phyloP scores from a whole-genome alignment of 768 basidiomycete species.

The Russula compacta region DNA sequence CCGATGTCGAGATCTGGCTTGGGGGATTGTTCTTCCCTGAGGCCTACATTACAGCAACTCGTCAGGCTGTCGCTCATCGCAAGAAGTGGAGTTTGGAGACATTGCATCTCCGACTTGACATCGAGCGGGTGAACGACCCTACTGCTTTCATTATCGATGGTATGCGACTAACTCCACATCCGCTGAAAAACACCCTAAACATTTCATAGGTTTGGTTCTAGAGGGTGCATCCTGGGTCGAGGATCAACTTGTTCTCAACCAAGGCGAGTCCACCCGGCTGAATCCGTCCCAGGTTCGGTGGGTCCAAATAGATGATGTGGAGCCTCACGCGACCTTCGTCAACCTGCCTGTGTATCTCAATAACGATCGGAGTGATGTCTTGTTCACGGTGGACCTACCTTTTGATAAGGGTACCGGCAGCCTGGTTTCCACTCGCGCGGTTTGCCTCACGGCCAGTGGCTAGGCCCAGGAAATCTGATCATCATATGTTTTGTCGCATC shows the following conservation, averaged over 20 bases:
- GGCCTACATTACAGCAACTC: conserved; percentile 90
- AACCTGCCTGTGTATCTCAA: conserved; percentile 92
- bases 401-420: conserved; percentile 59
- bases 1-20: conserved; percentile 77
- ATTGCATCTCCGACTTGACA: conserved; percentile 66
- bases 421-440: conserved; percentile 77
- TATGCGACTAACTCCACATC: conserved; percentile 32
- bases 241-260: conserved; percentile 68
- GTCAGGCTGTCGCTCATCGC: conserved; percentile 90
- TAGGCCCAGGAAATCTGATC: not conserved
- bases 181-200: conserved; percentile 10
- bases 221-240: conserved; percentile 77
- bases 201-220: conserved; percentile 61
- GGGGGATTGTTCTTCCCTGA: conserved; percentile 95
- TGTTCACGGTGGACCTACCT: conserved; percentile 83
- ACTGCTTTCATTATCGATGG: conserved; percentile 83
- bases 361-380: conserved; percentile 75
- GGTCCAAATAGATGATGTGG: conserved; percentile 51
- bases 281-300: conserved; percentile 81
- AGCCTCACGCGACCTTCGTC: conserved; percentile 40
- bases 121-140: conserved; percentile 71
- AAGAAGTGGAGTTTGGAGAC: conserved; percentile 93
- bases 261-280: conserved; percentile 72
- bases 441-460: conserved; percentile 68
- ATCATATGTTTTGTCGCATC: not conserved